phyloP scores from a whole-genome alignment of 139 green algal genomes.

The Klebsormidium nitens region DNA sequence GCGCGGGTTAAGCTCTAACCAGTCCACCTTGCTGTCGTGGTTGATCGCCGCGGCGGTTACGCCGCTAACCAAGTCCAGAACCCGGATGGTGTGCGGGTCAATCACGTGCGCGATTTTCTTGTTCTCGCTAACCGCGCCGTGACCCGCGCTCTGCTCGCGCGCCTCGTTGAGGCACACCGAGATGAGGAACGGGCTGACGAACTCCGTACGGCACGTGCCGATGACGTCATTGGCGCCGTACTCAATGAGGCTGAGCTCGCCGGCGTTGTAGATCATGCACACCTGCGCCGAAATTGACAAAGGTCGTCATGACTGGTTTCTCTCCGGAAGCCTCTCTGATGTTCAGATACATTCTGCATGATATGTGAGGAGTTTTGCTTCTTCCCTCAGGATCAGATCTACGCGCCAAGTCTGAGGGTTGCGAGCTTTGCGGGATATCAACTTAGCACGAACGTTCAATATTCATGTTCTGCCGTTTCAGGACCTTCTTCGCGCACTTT shows the following conservation, averaged over 20 bases:
- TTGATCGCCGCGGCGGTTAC: constrained; percentile 52
- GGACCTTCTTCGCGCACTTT: too few relatives aligned
- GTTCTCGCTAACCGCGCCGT: background rate
- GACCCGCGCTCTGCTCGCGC: background rate
- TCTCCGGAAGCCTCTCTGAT: too few relatives aligned
- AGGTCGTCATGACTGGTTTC: background rate
- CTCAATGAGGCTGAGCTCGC: constrained; percentile 63
- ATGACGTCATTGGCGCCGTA: constrained; percentile 47
- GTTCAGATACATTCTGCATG: too few relatives aligned
- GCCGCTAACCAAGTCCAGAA: constrained; percentile 57
- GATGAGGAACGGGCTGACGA: constrained; percentile 68
- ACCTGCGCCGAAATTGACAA: too few relatives aligned
- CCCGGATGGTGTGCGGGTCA: constrained; percentile 68
- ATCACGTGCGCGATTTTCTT: constrained; percentile 75
- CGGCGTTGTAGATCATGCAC: constrained; percentile 65
- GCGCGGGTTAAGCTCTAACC: constrained; percentile 73
- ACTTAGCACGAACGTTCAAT: too few relatives aligned
- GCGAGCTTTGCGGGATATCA: too few relatives aligned
- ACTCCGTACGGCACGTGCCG: constrained; percentile 63
- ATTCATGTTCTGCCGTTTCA: too few relatives aligned
- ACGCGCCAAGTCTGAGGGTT: too few relatives aligned
- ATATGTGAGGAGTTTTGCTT: too few relatives aligned
- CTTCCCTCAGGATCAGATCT: too few relatives aligned
- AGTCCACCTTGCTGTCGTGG: constrained; percentile 65
- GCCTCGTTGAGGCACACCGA: constrained; percentile 49